Evolutionary conservation across 1,284 basidiomycete species (phyloP).

Genomic region (Ganoderma meredithae): DNA sequence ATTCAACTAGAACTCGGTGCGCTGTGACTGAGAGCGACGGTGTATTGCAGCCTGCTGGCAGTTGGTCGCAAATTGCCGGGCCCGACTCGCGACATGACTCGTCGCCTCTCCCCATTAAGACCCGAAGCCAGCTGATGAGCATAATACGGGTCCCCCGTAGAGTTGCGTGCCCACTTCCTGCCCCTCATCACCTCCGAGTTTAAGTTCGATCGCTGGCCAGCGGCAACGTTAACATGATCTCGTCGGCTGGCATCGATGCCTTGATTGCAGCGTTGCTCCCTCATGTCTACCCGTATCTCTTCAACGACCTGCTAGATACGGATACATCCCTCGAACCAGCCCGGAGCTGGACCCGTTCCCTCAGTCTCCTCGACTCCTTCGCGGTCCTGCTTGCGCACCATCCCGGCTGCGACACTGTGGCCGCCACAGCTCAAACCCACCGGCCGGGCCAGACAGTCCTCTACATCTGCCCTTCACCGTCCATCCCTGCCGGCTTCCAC

Average conservation of each 20-base stretch:
- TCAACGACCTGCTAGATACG: neutral
- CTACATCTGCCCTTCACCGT: neutral
- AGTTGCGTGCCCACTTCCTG: neutral
- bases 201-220: neutral
- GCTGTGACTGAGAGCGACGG: too few species aligned
- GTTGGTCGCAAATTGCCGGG: too few species aligned
- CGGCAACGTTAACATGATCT: neutral
- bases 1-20: too few species aligned
- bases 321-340: neutral
- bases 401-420: neutral
- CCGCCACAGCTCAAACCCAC: neutral
- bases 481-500: neutral
- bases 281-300: neutral
- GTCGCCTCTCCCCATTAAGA: too few species aligned
- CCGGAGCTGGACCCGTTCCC: neutral
- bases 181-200: neutral
- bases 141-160: neutral
- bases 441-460: neutral
- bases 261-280: neutral
- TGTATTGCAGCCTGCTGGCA: too few species aligned
- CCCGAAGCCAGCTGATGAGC: neutral
- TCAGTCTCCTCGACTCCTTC: neutral
- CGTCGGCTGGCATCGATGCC: neutral
- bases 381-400: neutral
- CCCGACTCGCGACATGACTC: too few species aligned